A percentile compares a stretch with the other conserved stretches of the same genome.
Conservation (phyloP, 2,329 filamentous ascomycete species). For the Fusarium fujikuroi region DNA sequence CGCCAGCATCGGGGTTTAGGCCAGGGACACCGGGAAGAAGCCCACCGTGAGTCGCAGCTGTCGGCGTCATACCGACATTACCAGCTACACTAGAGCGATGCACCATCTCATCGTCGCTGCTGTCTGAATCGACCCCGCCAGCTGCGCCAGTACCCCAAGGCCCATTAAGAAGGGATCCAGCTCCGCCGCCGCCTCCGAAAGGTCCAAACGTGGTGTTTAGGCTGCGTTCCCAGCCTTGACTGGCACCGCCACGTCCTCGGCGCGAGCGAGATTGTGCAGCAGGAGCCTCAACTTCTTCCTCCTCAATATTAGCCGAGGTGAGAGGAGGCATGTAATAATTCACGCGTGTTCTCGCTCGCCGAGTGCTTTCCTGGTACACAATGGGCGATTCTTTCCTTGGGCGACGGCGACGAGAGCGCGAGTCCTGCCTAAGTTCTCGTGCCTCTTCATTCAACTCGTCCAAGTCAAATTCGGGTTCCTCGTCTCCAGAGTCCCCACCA, state of each 20-base stretch:
- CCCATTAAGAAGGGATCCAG: conserved; percentile 76
- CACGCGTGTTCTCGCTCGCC: conserved; percentile 68
- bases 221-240: conserved; percentile 76
- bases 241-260: conserved; percentile 70
- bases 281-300: conserved; percentile 75
- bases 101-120: conserved; percentile 90
- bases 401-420: conserved; percentile 63
- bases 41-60: conserved; percentile 60
- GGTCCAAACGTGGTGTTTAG: conserved; percentile 92
- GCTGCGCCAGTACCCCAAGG: conserved; percentile 79
- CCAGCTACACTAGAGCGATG: conserved; percentile 68
- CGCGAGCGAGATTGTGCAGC: conserved; percentile 76
- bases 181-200: conserved; percentile 86
- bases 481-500: conserved; percentile 64
- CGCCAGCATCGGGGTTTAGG: conserved; percentile 57
- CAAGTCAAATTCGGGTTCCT: conserved; percentile 67
- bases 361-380: conserved; percentile 66
- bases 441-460: conserved; percentile 75
- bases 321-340: conserved; percentile 90
- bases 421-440: conserved; percentile 68
- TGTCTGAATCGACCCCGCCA: conserved; percentile 90
- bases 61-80: conserved; percentile 70
- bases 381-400: conserved; percentile 64
- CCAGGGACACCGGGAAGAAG: conserved; percentile 56
- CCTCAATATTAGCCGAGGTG: conserved; percentile 70